Conservation (phyloP, 345 rosid genomes). For the Rhizophora apiculata region DNA sequence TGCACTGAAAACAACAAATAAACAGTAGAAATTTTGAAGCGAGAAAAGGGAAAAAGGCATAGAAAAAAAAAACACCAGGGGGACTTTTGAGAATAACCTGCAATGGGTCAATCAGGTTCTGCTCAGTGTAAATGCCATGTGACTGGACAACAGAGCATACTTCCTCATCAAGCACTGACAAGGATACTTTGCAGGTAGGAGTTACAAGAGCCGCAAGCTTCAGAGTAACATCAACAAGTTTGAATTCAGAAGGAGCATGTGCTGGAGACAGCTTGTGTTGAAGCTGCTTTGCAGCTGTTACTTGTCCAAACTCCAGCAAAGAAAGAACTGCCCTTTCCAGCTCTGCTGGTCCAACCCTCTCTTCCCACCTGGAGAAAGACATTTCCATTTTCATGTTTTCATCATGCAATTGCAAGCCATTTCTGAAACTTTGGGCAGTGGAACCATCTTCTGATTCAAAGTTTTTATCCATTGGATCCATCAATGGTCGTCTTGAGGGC, state of each 20-base stretch:
- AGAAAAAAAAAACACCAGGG: neutral
- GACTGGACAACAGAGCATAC: slow-evolving; percentile 58
- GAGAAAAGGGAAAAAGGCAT: neutral
- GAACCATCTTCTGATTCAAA: slow-evolving; percentile 59
- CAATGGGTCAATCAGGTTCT: slow-evolving; percentile 47
- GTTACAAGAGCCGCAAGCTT: slow-evolving; percentile 73
- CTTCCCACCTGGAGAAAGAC: slow-evolving; percentile 92
- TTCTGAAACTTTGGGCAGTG: slow-evolving; percentile 38
- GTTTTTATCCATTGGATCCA: slow-evolving; percentile 54
- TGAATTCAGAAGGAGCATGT: slow-evolving; percentile 65
- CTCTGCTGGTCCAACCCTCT: slow-evolving; percentile 78
- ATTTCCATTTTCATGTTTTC: slow-evolving; percentile 59
- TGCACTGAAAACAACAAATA: neutral
- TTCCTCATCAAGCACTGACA: slow-evolving; percentile 57
- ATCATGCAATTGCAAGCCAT: slow-evolving; percentile 61
- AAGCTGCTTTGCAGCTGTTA: slow-evolving; percentile 92
- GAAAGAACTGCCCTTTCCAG: slow-evolving; percentile 93
- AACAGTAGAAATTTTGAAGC: neutral
- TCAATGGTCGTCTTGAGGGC: slow-evolving; percentile 52
- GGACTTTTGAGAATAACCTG: slow-evolving; percentile 50
- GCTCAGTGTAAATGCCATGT: slow-evolving; percentile 38
- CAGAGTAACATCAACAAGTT: slow-evolving; percentile 70
- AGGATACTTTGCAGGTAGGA: slow-evolving; percentile 46
- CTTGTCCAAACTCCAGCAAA: slow-evolving; percentile 90
- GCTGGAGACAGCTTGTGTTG: slow-evolving; percentile 85